Evolutionary conservation across 2,329 filamentous ascomycete genomes (phyloP), one percentile per base, ranked within the genome.

Genomic region (Scortechinia acanthostroma): DNA sequence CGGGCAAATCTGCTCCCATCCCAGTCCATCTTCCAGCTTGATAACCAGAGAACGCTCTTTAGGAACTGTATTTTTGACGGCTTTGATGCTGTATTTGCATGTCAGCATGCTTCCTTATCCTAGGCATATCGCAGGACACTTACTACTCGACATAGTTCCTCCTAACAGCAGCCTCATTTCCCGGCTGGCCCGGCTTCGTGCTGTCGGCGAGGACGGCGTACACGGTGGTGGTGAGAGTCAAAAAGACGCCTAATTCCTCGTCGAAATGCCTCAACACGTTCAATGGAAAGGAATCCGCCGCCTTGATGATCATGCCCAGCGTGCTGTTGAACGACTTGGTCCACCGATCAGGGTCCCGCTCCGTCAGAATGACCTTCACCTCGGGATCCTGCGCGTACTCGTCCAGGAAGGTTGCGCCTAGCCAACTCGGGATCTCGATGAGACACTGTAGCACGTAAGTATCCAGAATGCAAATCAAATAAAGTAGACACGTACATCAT

Each of bases 281-380:
- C 49, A 60, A 46, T 14, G 61, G 58, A 15, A 62, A 51, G 3
- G 20, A 42, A 14, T 20, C 2, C 2, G 46, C 23, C 4, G 35
- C 43, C 35, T 37, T 16, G 16, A 28, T 1, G 13, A 14, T 6
- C 37, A 13, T 42, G 13, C 6, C 54, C 22, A 57, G 15, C 2
- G 60, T 59, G 42, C 60, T 59, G 35, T 51, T 45, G 37, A 56
- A 54, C 4, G 58, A 62, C 33, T 49, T 53, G 4, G 50, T 53
- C 62, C 63, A 65, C 37, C 57, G 58, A n/a, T 61, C 54, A 2
- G 57, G 55, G 19, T 60, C 51, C 14, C 63, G 55, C 44, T 65
- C 60, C 2, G 54, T 58, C 14, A 65, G 52, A 15, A 66, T 57
- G 44, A 63, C 66, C 43, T 58, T 63, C 17, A 61, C 60, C 17